Evolutionary conservation across 495 filamentous ascomycete species (phyloP), one percentile per base, ranked within the genome.

Genomic region (Penicillium egyptiacum): DNA sequence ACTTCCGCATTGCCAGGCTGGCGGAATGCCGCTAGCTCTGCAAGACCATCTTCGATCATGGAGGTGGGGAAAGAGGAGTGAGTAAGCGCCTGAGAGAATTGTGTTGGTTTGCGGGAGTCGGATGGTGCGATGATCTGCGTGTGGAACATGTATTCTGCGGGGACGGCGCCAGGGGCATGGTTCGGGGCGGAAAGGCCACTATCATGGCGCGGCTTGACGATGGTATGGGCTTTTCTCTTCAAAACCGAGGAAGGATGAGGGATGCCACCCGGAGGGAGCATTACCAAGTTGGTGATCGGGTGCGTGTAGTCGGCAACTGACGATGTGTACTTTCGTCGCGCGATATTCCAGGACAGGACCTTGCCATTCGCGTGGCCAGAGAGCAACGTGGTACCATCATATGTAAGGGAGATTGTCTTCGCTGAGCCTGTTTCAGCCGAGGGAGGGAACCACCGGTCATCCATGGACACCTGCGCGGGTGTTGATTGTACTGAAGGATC

Each of bases 291-390:
- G 8, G 89, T 94, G 47, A 96, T 83, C 7, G 90, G 86, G 30
- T 90, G 85, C 25, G 86, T 86, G 61, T 88, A 79, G 57, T 87
- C 89, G 14, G 84, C 78, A 49, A 92, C 59, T 25, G 83, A 82
- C 9, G 80, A 75, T 12, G 75, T 75, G 57, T 82, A 87, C 35
- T 83, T 80, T 5, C 84, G 82, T 50, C 81, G 81, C 39, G 86
- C 85, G 26, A 89, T 79, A 66, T 91, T 89, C 92, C 92, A 96
- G 26, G 79, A 77, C 10, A 87, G 72, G n/a, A 96, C 78, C 64
- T 88, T 87, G 33, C 92, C 92, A 62, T 79, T 86, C 20, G 83
- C 75, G 60, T 96, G 92, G n/a, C 90, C 92, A 2, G 91, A 89
- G 22, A 95, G 70, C 14, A 96, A 68, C 20, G 75, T 82, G 25